Base-by-base conservation (phyloP, 2,329 filamentous ascomycete genomes). In the Ophiocordyceps camponoti-floridani region DNA sequence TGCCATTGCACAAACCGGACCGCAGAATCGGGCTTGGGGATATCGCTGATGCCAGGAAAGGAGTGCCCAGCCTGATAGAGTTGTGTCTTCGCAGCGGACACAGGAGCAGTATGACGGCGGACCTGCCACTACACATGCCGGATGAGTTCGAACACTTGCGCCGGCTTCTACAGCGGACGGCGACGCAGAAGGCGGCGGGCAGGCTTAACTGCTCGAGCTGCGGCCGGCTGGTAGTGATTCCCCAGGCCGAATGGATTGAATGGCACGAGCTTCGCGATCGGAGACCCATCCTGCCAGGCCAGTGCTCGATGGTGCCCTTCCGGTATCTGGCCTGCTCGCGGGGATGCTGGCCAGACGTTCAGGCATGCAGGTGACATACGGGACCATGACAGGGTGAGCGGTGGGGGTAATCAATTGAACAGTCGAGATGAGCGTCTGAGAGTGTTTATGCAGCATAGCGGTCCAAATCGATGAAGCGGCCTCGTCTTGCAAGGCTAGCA, bases 171-270 rank as follows among this genome's bases (percentile, higher is more conserved):
- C 57, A 61, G 9, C 59, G 59, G 11, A 62, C 68, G 4, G 52
- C 56, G 0, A 48, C 52, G 4, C 64, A 69, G 47, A 66, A 65
- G 35, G 63, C 70, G 35, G 58, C 57, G 0, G 75, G 75, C 4
- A 69, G 70, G 1, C 52, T 68, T 27, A 53, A 53, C 2, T 81
- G 77, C 51, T 69, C 71, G 1, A 59, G 65, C 0, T 81, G 77
- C 52, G 51, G 57, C 23, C 65, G 66, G 27, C 53, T 55, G 9
- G 66, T 72, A 4, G 59, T 76, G 7, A 60, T 72, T 19, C 70
- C 76, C 3, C 58, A 67, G 4, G 62, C 70, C 0, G 67, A 76
- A 52, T 81, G 77, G 77, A 58, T 81, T 8, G 77, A 81, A 53
- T 81, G 77, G 72, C 75, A 71, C 56, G 64, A 70, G 46, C 45